Evolutionary conservation across 2,329 filamentous ascomycete species (phyloP).

Genomic region (Diaporthe batatas): DNA sequence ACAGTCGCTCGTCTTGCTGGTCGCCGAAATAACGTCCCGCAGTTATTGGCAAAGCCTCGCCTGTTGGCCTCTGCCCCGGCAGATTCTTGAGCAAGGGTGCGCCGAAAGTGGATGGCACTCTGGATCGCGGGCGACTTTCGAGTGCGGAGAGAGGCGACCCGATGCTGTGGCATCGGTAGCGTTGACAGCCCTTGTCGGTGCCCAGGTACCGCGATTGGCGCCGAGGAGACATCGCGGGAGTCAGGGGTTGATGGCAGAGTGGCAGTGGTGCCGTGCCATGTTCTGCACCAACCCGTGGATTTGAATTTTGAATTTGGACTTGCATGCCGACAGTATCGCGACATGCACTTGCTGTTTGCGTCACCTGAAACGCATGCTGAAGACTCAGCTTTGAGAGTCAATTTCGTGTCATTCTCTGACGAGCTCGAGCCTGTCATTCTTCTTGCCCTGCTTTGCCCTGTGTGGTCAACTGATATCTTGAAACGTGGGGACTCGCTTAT

Average conservation of each 20-base stretch:
- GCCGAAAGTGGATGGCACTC: slow-evolving; percentile 22
- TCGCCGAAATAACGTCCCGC: slow-evolving; percentile 18
- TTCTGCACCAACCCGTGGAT: not conserved
- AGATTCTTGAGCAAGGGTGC: slow-evolving; percentile 17
- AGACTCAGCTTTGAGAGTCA: slow-evolving; percentile 31
- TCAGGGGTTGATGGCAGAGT: slow-evolving; percentile 21
- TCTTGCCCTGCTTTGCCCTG: slow-evolving; percentile 19
- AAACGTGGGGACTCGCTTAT: slow-evolving; percentile 39
- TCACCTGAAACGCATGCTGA: slow-evolving; percentile 38
- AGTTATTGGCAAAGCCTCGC: not conserved
- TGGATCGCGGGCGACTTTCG: slow-evolving; percentile 24
- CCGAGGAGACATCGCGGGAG: slow-evolving; percentile 27
- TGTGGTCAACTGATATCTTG: slow-evolving; percentile 34
- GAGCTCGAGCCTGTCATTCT: slow-evolving; percentile 30
- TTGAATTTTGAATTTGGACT: slow-evolving; percentile 7
- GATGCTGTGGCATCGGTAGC: slow-evolving; percentile 36
- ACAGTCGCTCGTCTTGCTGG: not conserved
- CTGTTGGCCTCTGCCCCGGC: slow-evolving; percentile 6
- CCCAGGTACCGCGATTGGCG: slow-evolving; percentile 29
- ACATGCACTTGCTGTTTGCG: slow-evolving; percentile 15
- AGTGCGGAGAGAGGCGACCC: slow-evolving; percentile 32
- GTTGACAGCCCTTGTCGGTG: slow-evolving; percentile 26
- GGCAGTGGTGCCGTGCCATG: slow-evolving; percentile 15
- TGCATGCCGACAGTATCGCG: not conserved
- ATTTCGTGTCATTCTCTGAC: slow-evolving; percentile 30